Evolutionary conservation across 2,329 filamentous ascomycete species (phyloP).

Genomic region (Venturia oleaginea): DNA sequence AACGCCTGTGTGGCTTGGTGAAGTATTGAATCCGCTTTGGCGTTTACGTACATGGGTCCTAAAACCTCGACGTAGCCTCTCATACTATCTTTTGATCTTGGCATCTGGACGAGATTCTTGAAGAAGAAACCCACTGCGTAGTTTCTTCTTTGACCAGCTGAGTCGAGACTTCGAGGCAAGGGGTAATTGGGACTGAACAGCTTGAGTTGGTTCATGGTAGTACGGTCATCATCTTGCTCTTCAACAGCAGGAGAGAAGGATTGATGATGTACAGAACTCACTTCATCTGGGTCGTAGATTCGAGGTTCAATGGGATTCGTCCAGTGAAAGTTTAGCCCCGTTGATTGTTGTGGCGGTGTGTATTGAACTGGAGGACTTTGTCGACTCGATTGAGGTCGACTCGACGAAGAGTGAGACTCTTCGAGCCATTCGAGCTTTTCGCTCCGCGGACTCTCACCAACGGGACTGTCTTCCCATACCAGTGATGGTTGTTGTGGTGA

Average conservation of each 20-base stretch:
- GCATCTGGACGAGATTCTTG: constrained; percentile 31
- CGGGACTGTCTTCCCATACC: constrained; percentile 4
- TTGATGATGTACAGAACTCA: neutral
- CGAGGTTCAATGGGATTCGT: neutral
- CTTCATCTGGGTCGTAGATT: neutral
- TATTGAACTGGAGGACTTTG: neutral
- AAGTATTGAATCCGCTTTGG: constrained; percentile 27
- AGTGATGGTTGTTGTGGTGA: constrained; percentile 1
- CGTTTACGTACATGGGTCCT: constrained; percentile 28
- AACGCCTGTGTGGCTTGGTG: constrained; percentile 32
- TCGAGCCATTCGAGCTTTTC: constrained; percentile 11
- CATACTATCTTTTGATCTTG: constrained; percentile 29
- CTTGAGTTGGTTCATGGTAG: neutral
- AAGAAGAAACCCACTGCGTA: constrained; percentile 30
- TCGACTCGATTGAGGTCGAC: constrained; percentile 1
- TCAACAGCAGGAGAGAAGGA: neutral
- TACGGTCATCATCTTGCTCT: neutral
- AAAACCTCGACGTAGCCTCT: constrained; percentile 31
- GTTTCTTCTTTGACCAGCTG: constrained; percentile 2
- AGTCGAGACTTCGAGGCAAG: constrained; percentile 7
- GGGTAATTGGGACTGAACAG: neutral
- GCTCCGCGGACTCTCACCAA: constrained; percentile 2
- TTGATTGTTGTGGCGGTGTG: neutral
- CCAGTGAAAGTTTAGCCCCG: neutral
- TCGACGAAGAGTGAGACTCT: neutral